Evolutionary conservation across 169 alveolate genomes (phyloP).

Genomic region (Plasmodium relictum): DNA sequence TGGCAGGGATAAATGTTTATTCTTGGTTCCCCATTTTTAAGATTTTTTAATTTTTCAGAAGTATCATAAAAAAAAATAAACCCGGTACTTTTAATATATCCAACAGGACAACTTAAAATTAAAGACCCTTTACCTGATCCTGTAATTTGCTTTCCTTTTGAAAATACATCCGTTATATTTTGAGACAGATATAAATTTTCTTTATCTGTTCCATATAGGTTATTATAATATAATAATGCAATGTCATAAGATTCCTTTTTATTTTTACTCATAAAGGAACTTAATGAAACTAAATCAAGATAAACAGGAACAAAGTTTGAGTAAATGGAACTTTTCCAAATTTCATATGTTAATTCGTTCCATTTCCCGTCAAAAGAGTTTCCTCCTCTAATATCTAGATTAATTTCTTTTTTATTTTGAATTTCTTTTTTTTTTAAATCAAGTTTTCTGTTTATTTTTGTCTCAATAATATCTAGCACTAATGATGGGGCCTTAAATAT

Average conservation of each 20-base stretch:
- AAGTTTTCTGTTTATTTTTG: not conserved
- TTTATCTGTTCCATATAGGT: slow-evolving; percentile 40
- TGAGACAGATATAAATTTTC: slow-evolving; percentile 51
- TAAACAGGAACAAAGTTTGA: slow-evolving; percentile 36
- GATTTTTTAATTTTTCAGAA: slow-evolving; percentile 11
- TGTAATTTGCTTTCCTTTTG: slow-evolving; percentile 62
- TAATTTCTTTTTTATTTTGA: not conserved
- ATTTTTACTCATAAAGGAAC: slow-evolving; percentile 48
- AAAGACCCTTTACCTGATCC: slow-evolving; percentile 70
- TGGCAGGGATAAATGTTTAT: slow-evolving; percentile 42
- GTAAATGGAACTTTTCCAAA: slow-evolving; percentile 59
- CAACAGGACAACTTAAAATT: slow-evolving; percentile 71
- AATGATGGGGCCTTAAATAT: slow-evolving; percentile 22
- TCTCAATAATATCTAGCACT: not conserved
- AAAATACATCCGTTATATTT: slow-evolving; percentile 38
- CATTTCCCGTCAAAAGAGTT: slow-evolving; percentile 18
- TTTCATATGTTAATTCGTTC: slow-evolving; percentile 38
- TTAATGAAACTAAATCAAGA: slow-evolving; percentile 50
- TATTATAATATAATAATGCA: slow-evolving; percentile 38
- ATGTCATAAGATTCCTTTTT: slow-evolving; percentile 49
- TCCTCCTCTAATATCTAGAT: slow-evolving; percentile 52
- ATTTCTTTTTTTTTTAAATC: not conserved
- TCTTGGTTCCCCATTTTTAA: not conserved
- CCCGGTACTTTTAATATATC: slow-evolving; percentile 69
- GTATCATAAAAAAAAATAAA: slow-evolving; percentile 34